Evolutionary conservation across 495 filamentous ascomycete genomes (phyloP), one percentile per base, ranked within the genome.

Genomic region (Rhypophila decipiens): DNA sequence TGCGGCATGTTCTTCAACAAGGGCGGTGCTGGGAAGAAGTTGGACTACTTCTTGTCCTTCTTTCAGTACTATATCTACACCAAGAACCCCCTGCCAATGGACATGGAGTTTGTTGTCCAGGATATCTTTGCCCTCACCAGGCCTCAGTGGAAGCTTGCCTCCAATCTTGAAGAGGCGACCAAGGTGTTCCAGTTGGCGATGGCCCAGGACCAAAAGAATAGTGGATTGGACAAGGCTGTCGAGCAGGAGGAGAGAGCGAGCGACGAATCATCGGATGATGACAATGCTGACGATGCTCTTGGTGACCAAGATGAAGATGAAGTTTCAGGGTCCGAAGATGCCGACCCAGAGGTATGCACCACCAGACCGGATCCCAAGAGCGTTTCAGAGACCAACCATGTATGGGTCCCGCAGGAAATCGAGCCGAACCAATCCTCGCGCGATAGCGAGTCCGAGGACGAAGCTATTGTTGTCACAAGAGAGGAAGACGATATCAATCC

Each of bases 11-110:
- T 88, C 67, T 99, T 95, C 60, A 90, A 96, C 65, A 85, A 90
- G 44, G 93, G 94, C 4, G 81, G 84, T 27, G 84, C 90, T 1
- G 93, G 90, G 60, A 97, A 96, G 73, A 99, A 96, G 71, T 78
- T 99, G 13, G 93, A 99, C 59, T 97, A 95, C 67, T 99, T 96
- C 73, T 75, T 99, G 42, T 91, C 85, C 0, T 99, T 96, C 68
- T 89, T 97, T 63, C 93, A 90, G 79, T 96, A 96, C 61, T 99
- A 99, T 72, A 85, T 96, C 50, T 81, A 84, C 57, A 87, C 85
- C n/a, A 99, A 99, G 65, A 87, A 94, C 10, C 76, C 86, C 2
- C 63, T 96, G 35, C 94, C 93, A 2, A 96, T 97, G 89, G 93
- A 97, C 58, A 84, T 96, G 43, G 93, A 99, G 52, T 99, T 97